Conservation (phyloP, 1,284 basidiomycete species). For the Exsudoporus floridanus region DNA sequence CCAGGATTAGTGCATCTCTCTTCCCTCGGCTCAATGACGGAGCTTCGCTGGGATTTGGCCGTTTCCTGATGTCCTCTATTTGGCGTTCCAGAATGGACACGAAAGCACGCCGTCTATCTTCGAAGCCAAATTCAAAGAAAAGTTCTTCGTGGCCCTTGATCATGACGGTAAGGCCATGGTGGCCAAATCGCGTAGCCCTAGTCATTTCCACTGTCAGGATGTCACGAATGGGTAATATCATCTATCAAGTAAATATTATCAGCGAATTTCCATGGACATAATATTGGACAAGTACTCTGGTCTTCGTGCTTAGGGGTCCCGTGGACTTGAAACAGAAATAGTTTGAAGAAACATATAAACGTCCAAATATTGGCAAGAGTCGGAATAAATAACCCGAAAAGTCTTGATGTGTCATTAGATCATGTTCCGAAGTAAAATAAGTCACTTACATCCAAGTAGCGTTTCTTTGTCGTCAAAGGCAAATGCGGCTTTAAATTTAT, state of each 20-base stretch:
- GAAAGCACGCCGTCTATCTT: constrained; percentile 77
- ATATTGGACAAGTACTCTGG: constrained; percentile 54
- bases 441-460: constrained; percentile 77
- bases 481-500: constrained; percentile 78
- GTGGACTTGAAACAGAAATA: constrained; percentile 89
- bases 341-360: constrained; percentile 84
- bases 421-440: constrained; percentile 6
- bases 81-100: constrained; percentile 74
- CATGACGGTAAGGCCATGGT: constrained; percentile 85
- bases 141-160: constrained; percentile 96
- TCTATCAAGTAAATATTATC: constrained; percentile 48
- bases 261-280: constrained; percentile 8
- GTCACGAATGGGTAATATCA: constrained; percentile 91
- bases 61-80: constrained; percentile 68
- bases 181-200: constrained; percentile 86
- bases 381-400: constrained; percentile 87
- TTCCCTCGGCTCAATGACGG: constrained; percentile 47
- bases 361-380: constrained; percentile 81
- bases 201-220: constrained; percentile 82
- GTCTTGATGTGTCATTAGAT: constrained; percentile 48
- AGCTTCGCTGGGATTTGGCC: constrained; percentile 45
- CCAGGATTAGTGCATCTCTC: constrained; percentile 68
- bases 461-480: constrained; percentile 84
- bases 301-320: constrained; percentile 71
- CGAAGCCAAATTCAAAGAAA: constrained; percentile 89